Percentiles rank a stretch among this genome's conserved stretches.
These are phyloP conservation scores for Dryas integrifolia DNA, from an alignment of 331 rosid genomes.

Conservation along the genomic window DNA sequence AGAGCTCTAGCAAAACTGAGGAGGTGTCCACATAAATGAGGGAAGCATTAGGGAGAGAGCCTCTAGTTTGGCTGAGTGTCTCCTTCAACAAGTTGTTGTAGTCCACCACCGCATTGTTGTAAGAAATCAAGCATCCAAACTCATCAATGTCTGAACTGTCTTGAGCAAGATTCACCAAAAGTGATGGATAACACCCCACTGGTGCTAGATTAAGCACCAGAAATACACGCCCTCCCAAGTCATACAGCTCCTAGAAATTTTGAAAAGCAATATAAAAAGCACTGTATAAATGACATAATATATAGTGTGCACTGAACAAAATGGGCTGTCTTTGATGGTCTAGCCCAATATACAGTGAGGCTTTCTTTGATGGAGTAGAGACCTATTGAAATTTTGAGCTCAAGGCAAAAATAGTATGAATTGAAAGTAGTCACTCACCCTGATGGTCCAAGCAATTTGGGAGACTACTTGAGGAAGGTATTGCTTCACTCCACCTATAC, in stretches of 20 bases:
- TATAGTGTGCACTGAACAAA: no score
- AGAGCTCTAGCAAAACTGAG: conserved; percentile 59
- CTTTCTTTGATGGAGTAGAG: no score
- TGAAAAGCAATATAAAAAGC: neutral
- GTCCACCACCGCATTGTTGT: conserved; percentile 56
- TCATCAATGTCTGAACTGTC: conserved; percentile 48
- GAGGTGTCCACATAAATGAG: conserved; percentile 57
- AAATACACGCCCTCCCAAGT: conserved; percentile 45
- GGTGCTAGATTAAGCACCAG: conserved; percentile 48
- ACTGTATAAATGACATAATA: neutral
- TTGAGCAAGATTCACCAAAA: conserved; percentile 52
- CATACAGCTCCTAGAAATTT: conserved; percentile 36
- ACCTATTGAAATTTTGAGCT: neutral
- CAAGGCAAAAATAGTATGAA: neutral
- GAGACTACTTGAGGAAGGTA: conserved; percentile 48
- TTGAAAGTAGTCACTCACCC: conserved; percentile 22
- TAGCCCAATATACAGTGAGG: neutral
- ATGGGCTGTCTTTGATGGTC: neutral
- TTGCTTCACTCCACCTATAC: conserved; percentile 43
- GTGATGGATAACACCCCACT: conserved; percentile 51
- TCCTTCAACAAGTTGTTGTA: conserved; percentile 53
- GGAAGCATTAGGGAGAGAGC: conserved; percentile 37
- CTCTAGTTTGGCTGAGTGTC: conserved; percentile 32
- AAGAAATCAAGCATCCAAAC: conserved; percentile 63
- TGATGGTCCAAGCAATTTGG: conserved; percentile 46